Conservation (phyloP, 2,329 filamentous ascomycete genomes). For the Cordyceps pruinosa region DNA sequence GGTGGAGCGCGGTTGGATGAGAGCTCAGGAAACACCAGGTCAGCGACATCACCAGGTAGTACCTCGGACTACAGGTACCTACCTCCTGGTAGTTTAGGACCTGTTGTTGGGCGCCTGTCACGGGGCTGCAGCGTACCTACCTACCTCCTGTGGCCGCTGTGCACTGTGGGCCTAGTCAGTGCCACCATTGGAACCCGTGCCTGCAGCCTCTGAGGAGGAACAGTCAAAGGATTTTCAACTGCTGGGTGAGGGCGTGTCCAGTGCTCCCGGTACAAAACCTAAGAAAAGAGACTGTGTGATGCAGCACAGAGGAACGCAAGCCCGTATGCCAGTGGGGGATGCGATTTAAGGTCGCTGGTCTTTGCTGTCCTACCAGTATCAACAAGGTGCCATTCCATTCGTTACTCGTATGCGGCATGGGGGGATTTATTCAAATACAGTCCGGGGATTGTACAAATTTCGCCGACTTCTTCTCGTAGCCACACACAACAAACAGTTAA, state of each 20-base stretch:
- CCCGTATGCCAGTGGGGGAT: too few relatives aligned
- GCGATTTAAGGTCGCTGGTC: too few relatives aligned
- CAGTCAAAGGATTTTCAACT: not conserved
- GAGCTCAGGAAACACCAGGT: too few relatives aligned
- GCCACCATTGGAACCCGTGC: not conserved
- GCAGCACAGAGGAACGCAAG: not conserved
- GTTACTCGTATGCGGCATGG: too few relatives aligned
- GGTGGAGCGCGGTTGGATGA: not conserved
- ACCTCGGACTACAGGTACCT: not conserved
- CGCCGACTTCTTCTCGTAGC: too few relatives aligned
- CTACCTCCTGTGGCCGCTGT: too few relatives aligned
- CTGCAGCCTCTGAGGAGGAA: not conserved
- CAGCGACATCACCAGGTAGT: not conserved
- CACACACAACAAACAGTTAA: too few relatives aligned
- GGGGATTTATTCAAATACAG: too few relatives aligned
- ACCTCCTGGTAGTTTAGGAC: not conserved
- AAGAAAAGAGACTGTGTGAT: not conserved
- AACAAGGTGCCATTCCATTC: too few relatives aligned
- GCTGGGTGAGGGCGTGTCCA: not conserved
- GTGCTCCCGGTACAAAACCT: not conserved
- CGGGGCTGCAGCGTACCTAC: not conserved
- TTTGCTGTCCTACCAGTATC: too few relatives aligned
- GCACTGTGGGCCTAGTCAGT: conserved; percentile 8
- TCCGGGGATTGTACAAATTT: too few relatives aligned
- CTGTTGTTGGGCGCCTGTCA: not conserved